Conservation (phyloP, 2,329 filamentous ascomycete species). For the Colletotrichum sp. region DNA sequence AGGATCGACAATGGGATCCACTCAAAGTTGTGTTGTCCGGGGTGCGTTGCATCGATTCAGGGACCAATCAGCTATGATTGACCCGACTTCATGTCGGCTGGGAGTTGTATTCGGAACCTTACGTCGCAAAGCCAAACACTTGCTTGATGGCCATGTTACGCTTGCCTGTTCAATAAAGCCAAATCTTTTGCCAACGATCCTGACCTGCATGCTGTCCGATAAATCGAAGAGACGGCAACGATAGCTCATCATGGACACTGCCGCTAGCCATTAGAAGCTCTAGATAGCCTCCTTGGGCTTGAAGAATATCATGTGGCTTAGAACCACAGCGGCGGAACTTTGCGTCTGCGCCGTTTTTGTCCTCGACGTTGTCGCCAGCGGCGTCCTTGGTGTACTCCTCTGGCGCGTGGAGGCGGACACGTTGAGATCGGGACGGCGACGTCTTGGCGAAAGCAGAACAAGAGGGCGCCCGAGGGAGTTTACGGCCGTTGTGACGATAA, state of each 20-base stretch:
- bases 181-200: neutral
- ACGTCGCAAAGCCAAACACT: neutral
- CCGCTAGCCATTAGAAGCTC: neutral
- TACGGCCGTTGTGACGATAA: neutral
- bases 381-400: neutral
- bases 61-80: slow-evolving; percentile 9
- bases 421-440: neutral
- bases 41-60: neutral
- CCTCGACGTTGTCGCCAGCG: neutral
- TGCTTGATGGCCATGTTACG: neutral
- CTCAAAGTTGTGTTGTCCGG: neutral
- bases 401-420: neutral
- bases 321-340: neutral
- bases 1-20: neutral
- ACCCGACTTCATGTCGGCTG: neutral
- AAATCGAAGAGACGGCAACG: neutral
- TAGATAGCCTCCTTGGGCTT: neutral
- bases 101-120: neutral
- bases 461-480: neutral
- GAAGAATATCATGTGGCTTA: neutral
- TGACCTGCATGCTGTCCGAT: neutral
- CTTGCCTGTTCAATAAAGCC: neutral
- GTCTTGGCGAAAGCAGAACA: neutral
- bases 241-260: neutral
- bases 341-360: neutral